Conservation (phyloP, 345 rosid genomes). For the Eucalyptus virginea region DNA sequence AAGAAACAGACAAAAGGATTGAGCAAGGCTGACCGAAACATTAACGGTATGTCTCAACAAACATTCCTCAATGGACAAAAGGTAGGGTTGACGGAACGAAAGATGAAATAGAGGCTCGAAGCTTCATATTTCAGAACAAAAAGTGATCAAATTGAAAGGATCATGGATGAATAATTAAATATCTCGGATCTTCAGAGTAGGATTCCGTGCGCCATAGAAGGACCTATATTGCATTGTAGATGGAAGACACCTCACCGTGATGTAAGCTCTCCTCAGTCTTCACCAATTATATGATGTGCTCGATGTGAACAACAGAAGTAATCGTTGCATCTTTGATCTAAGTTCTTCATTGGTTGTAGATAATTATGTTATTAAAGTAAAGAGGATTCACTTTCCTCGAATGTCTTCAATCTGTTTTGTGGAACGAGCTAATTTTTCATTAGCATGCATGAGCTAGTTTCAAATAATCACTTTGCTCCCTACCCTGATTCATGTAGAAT, state of each 20-base stretch:
- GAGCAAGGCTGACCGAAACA: not conserved
- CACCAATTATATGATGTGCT: not conserved
- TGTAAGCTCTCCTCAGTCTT: not conserved
- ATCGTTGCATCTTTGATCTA: not conserved
- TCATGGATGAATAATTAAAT: not conserved
- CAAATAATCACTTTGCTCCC: not conserved
- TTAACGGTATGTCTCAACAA: too few species aligned
- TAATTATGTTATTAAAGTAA: not conserved
- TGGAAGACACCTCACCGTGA: not conserved
- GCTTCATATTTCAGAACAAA: not conserved
- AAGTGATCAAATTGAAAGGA: not conserved
- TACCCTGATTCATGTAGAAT: not conserved
- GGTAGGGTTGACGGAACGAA: not conserved
- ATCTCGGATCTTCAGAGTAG: not conserved
- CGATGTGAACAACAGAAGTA: not conserved
- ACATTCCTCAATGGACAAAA: not conserved
- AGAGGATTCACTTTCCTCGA: not conserved
- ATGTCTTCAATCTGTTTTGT: not conserved
- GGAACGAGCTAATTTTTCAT: not conserved
- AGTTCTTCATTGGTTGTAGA: not conserved
- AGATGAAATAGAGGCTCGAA: not conserved
- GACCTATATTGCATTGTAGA: not conserved
- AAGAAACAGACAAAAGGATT: not conserved
- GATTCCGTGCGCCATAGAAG: not conserved
- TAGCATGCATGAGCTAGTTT: not conserved